These are phyloP conservation scores for Vinca minor DNA, from an alignment of 257 asterid species.

Conservation along the genomic window DNA sequence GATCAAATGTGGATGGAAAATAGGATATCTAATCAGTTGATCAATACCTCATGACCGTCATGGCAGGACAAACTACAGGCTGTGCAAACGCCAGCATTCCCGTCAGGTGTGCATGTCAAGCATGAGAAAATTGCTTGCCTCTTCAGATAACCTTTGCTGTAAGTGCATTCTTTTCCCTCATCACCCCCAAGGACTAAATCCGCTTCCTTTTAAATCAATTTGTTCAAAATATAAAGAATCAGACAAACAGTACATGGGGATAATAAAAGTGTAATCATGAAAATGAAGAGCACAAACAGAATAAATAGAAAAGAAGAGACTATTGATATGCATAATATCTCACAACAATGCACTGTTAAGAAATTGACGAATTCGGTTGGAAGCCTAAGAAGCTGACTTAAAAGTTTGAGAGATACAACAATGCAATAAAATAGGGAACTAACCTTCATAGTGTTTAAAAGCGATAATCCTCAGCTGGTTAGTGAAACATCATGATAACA, in stretches of 20 bases:
- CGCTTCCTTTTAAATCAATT: slow-evolving; percentile 50
- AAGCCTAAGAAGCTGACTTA: background rate
- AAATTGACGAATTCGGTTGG: background rate
- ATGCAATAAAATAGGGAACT: background rate
- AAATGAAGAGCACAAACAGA: background rate
- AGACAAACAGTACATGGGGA: background rate
- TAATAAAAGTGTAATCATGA: background rate
- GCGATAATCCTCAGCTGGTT: background rate
- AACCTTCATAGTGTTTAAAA: too few species aligned
- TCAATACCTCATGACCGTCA: slow-evolving; percentile 87
- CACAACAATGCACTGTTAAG: background rate
- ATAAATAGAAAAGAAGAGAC: background rate
- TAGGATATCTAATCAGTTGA: background rate
- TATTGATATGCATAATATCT: background rate
- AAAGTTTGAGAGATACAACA: background rate
- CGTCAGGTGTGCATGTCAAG: slow-evolving; percentile 86
- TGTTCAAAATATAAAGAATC: background rate
- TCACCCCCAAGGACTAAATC: slow-evolving; percentile 92
- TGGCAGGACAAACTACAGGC: slow-evolving; percentile 87
- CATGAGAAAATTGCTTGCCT: slow-evolving; percentile 91
- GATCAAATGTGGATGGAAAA: background rate
- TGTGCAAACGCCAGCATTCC: slow-evolving; percentile 90
- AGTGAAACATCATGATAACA: background rate
- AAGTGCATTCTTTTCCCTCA: slow-evolving; percentile 93
- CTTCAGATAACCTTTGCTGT: slow-evolving; percentile 62